A percentile compares a stretch with the other conserved stretches of the same genome.
These are phyloP conservation scores for Periconia digitata DNA, from an alignment of 2,329 filamentous ascomycete species.

Conservation along the genomic window DNA sequence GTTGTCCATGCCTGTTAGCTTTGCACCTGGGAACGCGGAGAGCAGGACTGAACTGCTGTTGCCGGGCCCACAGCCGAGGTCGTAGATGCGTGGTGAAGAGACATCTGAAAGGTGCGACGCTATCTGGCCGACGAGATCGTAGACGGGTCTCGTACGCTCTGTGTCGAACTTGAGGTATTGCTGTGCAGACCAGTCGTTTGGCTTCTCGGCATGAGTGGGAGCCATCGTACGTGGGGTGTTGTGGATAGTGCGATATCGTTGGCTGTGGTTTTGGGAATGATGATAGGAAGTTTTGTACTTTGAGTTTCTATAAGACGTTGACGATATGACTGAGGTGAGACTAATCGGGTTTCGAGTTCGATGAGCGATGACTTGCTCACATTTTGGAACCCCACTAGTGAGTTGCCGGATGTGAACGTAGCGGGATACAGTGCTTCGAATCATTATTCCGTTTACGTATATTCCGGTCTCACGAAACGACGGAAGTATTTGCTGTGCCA, in stretches of 20 bases:
- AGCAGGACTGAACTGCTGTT: constrained; percentile 58
- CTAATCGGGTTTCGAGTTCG: not conserved
- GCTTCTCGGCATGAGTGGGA: not conserved
- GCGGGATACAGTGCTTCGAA: not conserved
- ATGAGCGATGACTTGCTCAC: not conserved
- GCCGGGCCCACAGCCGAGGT: constrained; percentile 63
- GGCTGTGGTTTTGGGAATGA: not conserved
- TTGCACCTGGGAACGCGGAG: constrained; percentile 50
- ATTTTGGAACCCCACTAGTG: not conserved
- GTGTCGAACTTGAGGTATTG: constrained; percentile 60
- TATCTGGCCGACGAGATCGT: constrained; percentile 56
- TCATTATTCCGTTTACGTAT: too few species aligned
- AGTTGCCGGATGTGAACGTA: not conserved
- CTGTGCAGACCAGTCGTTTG: constrained; percentile 56
- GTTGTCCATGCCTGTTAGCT: constrained; percentile 56
- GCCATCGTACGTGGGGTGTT: not conserved
- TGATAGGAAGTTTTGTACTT: not conserved
- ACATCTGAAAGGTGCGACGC: constrained; percentile 31
- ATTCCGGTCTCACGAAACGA: too few species aligned
- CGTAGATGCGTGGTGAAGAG: constrained; percentile 50
- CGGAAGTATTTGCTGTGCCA: too few species aligned
- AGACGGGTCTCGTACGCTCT: constrained; percentile 56
- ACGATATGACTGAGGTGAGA: not conserved
- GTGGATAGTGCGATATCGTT: not conserved
- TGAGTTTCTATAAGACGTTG: not conserved